These are phyloP conservation scores for Lactarius vividus DNA, from an alignment of 768 basidiomycete species.

Conservation along the genomic window DNA sequence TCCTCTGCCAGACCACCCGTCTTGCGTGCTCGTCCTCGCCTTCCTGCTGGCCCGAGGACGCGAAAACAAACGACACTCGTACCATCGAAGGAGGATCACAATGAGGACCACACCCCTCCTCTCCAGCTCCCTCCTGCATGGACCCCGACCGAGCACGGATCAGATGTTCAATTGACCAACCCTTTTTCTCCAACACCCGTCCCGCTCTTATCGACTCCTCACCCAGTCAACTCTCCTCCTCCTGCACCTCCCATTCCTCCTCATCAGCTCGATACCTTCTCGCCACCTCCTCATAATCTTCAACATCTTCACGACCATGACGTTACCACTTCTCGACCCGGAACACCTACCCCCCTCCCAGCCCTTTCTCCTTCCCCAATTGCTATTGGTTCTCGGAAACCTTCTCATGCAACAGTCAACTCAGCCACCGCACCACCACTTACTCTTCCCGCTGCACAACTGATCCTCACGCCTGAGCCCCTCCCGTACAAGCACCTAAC, in stretches of 20 bases:
- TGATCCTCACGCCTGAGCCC: slow-evolving; percentile 19
- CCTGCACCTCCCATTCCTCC: neutral
- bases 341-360: slow-evolving; percentile 4
- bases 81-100: slow-evolving; percentile 2
- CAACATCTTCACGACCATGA: neutral
- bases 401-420: slow-evolving; percentile 11
- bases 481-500: slow-evolving; percentile 26
- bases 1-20: neutral
- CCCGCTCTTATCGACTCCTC: neutral
- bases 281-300: neutral
- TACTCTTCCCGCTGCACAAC: slow-evolving; percentile 13
- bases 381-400: slow-evolving; percentile 2
- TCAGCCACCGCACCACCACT: slow-evolving; percentile 1
- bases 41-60: slow-evolving; percentile 22
- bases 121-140: neutral
- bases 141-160: slow-evolving; percentile 1
- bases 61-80: slow-evolving; percentile 6
- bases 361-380: neutral
- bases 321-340: slow-evolving; percentile 11
- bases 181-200: neutral
- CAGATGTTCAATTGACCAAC: neutral
- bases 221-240: neutral
- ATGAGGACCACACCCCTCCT: neutral
- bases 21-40: slow-evolving; percentile 20
- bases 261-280: neutral